These are phyloP conservation scores for Mortierella claussenii DNA, from an alignment of 192 early-diverging fungal genomes.

Conservation along the genomic window DNA sequence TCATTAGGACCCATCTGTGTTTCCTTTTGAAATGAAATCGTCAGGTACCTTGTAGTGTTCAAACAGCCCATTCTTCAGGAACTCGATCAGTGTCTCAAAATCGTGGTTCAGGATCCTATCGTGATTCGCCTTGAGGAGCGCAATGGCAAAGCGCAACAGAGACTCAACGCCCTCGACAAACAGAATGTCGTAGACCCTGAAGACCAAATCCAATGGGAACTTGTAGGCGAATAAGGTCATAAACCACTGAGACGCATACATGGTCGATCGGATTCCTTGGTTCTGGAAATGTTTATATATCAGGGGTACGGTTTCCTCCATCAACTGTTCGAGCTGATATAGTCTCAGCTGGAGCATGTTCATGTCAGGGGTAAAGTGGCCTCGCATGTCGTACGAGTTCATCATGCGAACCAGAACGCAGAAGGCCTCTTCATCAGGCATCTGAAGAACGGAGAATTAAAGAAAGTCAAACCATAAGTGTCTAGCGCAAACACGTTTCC, in stretches of 20 bases:
- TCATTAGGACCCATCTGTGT: too few relatives aligned
- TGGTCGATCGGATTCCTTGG: constrained; percentile 88
- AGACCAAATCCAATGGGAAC: constrained; percentile 93
- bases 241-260: constrained; percentile 99
- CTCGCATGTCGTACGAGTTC: constrained; percentile 87
- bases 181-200: constrained; percentile 92
- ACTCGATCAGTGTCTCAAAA: constrained; percentile 88
- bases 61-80: constrained; percentile 89
- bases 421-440: constrained; percentile 98
- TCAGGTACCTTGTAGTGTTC: constrained; percentile 81
- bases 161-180: constrained; percentile 95
- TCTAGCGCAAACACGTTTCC: too few relatives aligned
- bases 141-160: constrained; percentile 86
- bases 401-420: constrained; percentile 92
- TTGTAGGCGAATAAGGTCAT: constrained; percentile 99
- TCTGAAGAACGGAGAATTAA: too few relatives aligned
- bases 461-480: too few relatives aligned
- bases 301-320: constrained; percentile 85
- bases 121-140: constrained; percentile 87
- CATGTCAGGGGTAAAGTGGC: constrained; percentile 92
- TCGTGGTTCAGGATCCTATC: constrained; percentile 81
- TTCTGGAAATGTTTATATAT: constrained; percentile 80
- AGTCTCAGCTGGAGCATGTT: constrained; percentile 86
- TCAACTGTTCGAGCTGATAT: constrained; percentile 89
- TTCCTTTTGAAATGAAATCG: constrained; percentile 55